These are phyloP conservation scores for Scenedesmus sp. DNA, from an alignment of 163 green algal species.

Conservation along the genomic window DNA sequence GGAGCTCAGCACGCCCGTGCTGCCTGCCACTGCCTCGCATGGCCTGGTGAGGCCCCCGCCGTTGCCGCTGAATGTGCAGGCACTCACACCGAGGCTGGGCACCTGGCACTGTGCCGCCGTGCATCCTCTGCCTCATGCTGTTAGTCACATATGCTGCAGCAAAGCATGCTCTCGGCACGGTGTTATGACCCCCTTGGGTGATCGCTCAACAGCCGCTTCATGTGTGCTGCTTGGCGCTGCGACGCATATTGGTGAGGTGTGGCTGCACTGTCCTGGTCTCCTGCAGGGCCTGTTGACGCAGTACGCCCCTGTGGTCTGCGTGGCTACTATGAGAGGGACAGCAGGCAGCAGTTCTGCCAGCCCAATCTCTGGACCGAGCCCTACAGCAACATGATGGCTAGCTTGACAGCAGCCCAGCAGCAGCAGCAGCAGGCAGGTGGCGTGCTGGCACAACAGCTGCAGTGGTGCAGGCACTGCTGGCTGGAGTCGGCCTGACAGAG, in stretches of 20 bases:
- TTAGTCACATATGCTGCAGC: neutral
- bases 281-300: slow-evolving; percentile 61
- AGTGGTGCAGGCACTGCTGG: slow-evolving; percentile 59
- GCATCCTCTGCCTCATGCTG: neutral
- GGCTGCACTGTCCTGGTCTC: neutral
- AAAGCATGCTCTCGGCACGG: neutral
- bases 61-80: too few relatives aligned
- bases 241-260: neutral
- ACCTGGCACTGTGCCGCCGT: neutral
- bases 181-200: too few relatives aligned
- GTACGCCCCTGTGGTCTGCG: slow-evolving; percentile 73
- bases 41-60: neutral
- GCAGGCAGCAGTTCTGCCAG: slow-evolving; percentile 82
- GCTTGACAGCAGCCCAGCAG: neutral
- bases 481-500: neutral
- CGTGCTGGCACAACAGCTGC: neutral
- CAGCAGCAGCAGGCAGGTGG: neutral
- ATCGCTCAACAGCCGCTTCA: too few relatives aligned
- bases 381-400: slow-evolving; percentile 65
- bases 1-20: neutral
- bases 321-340: slow-evolving; percentile 84
- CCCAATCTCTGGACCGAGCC: slow-evolving; percentile 86
- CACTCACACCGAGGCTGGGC: neutral
- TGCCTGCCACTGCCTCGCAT: slow-evolving; percentile 13
- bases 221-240: too few relatives aligned